Evolutionary conservation across 441 rosid genomes (phyloP).

Genomic region (Erodium texanum): DNA sequence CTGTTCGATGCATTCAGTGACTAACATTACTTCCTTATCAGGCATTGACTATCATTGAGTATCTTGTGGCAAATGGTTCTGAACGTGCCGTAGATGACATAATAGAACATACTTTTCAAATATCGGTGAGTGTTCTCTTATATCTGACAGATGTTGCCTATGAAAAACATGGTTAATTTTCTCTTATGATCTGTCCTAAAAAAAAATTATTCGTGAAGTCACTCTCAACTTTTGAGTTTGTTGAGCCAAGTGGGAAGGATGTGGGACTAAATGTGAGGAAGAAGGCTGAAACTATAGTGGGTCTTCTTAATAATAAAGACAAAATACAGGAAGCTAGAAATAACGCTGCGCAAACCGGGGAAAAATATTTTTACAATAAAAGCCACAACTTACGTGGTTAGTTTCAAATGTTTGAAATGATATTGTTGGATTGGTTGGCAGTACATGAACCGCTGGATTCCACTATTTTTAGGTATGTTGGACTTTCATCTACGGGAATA

Average conservation of each 20-base stretch:
- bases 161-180: conserved; percentile 13
- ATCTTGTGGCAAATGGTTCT: conserved; percentile 88
- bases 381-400: conserved; percentile 11
- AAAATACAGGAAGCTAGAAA: conserved; percentile 80
- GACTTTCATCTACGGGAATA: conserved; percentile 81
- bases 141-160: conserved; percentile 8
- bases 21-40: conserved; percentile 25
- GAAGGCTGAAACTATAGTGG: conserved; percentile 73
- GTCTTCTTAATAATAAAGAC: conserved; percentile 71
- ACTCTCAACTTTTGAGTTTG: conserved; percentile 77
- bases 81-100: conserved; percentile 96
- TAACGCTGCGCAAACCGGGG: conserved; percentile 86
- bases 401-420: neutral
- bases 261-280: conserved; percentile 87
- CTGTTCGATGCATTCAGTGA: conserved; percentile 7
- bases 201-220: conserved; percentile 40
- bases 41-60: conserved; percentile 91
- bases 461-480: conserved; percentile 53
- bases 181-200: conserved; percentile 19
- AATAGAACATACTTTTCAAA: conserved; percentile 89
- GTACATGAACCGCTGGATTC: conserved; percentile 16
- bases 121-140: conserved; percentile 54
- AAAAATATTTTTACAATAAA: conserved; percentile 51
- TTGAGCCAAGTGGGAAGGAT: conserved; percentile 94
- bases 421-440: conserved; percentile 8